phyloP scores from a whole-genome alignment of 371 early-diverging fungal species.

The Entomophthora muscae region DNA sequence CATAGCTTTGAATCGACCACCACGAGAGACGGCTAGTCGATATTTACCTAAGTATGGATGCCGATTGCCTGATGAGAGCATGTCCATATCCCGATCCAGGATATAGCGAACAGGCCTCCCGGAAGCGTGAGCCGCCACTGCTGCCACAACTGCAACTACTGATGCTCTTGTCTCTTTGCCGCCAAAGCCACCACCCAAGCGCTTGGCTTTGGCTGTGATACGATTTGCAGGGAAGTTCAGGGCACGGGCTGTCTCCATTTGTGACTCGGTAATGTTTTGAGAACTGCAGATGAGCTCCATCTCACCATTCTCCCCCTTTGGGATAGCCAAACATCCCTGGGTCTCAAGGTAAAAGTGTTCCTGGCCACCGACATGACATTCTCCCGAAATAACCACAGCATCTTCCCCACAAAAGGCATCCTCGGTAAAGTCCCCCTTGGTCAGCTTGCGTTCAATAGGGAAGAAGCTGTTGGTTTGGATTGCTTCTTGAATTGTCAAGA shows the following conservation, averaged over 20 bases:
- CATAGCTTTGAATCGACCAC: conserved; percentile 37
- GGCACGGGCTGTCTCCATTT: conserved; percentile 31
- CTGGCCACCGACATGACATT: conserved; percentile 24
- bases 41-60: conserved; percentile 57
- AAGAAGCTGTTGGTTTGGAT: conserved; percentile 36
- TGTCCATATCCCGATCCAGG: conserved; percentile 62
- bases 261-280: conserved; percentile 54
- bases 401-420: conserved; percentile 26
- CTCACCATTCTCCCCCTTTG: conserved; percentile 48
- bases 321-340: conserved; percentile 37
- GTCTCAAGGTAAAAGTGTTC: conserved; percentile 61
- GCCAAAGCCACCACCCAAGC: conserved; percentile 67
- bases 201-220: conserved; percentile 41
- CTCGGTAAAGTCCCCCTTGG: conserved; percentile 26
- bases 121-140: conserved; percentile 41
- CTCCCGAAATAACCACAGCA: conserved; percentile 23
- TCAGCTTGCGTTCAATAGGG: conserved; percentile 22
- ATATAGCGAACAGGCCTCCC: conserved; percentile 40
- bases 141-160: conserved; percentile 26
- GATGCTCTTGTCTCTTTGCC: conserved; percentile 56
- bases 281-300: conserved; percentile 45
- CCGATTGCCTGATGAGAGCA: conserved; percentile 48
- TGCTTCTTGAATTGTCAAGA: conserved; percentile 52
- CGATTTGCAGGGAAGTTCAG: conserved; percentile 42
- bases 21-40: conserved; percentile 38